Percentiles rank a stretch among this genome's conserved stretches.
phyloP scores from a whole-genome alignment of 805 yeast species.

The Sugiyamaella marilandica region DNA sequence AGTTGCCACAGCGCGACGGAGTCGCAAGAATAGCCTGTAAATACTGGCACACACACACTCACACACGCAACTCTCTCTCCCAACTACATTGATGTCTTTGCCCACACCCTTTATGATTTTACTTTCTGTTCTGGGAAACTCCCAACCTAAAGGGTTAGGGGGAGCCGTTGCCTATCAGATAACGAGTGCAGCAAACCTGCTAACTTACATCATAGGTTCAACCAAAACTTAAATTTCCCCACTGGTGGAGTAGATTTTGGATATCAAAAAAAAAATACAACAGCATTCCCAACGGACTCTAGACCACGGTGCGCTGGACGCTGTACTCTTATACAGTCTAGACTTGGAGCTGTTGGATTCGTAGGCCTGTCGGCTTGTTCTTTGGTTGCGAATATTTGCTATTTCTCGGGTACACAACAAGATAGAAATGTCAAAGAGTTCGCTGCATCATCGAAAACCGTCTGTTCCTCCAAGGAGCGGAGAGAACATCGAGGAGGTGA shows the following conservation, averaged over 20 bases:
- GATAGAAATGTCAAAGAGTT: background rate
- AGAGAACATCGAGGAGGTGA: constrained; percentile 14
- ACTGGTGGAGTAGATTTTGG: too few species aligned
- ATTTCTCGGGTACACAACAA: too few species aligned
- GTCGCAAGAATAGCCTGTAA: too few species aligned
- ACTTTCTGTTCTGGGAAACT: background rate
- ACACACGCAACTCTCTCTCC: background rate
- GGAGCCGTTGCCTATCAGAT: background rate
- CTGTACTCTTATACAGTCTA: background rate
- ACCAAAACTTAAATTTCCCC: background rate
- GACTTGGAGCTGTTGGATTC: too few species aligned
- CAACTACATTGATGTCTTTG: background rate
- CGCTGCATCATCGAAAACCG: constrained; percentile 6
- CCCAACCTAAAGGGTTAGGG: background rate
- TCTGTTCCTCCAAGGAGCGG: constrained; percentile 3
- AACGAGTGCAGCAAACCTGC: background rate
- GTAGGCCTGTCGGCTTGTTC: too few species aligned
- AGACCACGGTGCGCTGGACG: too few species aligned
- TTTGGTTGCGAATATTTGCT: too few species aligned
- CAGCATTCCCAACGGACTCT: too few species aligned
- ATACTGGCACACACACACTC: too few species aligned
- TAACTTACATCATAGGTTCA: background rate
- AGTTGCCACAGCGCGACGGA: too few species aligned
- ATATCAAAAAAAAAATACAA: too few species aligned
- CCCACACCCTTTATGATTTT: background rate